Evolutionary conservation across 2,329 filamentous ascomycete species (phyloP).

Genomic region (Myriosclerotinia scirpicola): DNA sequence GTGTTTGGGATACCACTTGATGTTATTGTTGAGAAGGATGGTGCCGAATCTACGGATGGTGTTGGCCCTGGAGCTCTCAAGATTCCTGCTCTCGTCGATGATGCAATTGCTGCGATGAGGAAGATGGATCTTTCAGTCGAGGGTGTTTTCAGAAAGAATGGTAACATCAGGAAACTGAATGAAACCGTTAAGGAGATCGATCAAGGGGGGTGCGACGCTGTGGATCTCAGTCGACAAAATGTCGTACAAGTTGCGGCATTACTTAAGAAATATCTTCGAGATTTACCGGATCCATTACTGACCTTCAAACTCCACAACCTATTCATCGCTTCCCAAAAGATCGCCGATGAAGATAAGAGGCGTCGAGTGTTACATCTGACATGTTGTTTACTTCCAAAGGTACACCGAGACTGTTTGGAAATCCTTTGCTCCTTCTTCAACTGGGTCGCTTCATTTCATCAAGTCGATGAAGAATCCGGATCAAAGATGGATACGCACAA

Average conservation of each 20-base stretch:
- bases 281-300: slow-evolving; percentile 90
- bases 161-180: slow-evolving; percentile 91
- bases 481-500: slow-evolving; percentile 99
- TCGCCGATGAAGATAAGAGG: slow-evolving; percentile 76
- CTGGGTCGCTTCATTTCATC: slow-evolving; percentile 96
- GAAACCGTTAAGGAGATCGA: slow-evolving; percentile 87
- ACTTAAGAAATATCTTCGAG: slow-evolving; percentile 90
- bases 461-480: slow-evolving; percentile 93
- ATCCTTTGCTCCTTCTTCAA: slow-evolving; percentile 95
- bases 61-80: slow-evolving; percentile 88
- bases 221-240: slow-evolving; percentile 83
- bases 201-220: slow-evolving; percentile 76
- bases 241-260: slow-evolving; percentile 93
- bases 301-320: slow-evolving; percentile 92
- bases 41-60: slow-evolving; percentile 95
- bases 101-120: slow-evolving; percentile 89
- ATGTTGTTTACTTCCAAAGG: slow-evolving; percentile 89
- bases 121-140: slow-evolving; percentile 99
- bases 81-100: slow-evolving; percentile 92
- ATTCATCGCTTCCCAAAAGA: slow-evolving; percentile 87
- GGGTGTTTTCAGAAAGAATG: slow-evolving; percentile 98
- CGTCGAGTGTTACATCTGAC: slow-evolving; percentile 85
- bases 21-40: slow-evolving; percentile 85
- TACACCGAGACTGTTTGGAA: slow-evolving; percentile 90
- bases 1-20: slow-evolving; percentile 91